These are phyloP conservation scores for Fusarium chlamydosporum DNA, from an alignment of 2,329 filamentous ascomycete genomes.

Conservation along the genomic window DNA sequence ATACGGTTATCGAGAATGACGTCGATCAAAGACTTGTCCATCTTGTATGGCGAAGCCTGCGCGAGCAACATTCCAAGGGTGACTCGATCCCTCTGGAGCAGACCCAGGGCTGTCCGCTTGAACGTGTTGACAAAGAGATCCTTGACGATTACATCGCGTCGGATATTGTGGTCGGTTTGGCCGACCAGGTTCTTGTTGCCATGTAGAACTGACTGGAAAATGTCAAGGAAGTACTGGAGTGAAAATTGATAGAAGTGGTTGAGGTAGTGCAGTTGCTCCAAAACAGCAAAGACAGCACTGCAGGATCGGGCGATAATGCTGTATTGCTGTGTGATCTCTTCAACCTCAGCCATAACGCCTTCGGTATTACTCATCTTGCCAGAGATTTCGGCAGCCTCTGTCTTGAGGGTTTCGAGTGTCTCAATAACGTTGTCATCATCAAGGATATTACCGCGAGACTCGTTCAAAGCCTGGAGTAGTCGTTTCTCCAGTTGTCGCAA, in stretches of 20 bases:
- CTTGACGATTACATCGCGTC: slow-evolving; percentile 90
- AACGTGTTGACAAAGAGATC: slow-evolving; percentile 94
- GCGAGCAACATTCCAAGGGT: slow-evolving; percentile 95
- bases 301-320: slow-evolving; percentile 93
- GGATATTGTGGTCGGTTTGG: slow-evolving; percentile 80
- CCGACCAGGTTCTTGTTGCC: slow-evolving; percentile 79
- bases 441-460: slow-evolving; percentile 96
- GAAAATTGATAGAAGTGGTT: slow-evolving; percentile 99
- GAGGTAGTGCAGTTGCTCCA: slow-evolving; percentile 97
- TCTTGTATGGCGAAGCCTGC: slow-evolving; percentile 94
- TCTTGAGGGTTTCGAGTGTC: slow-evolving; percentile 97
- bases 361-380: slow-evolving; percentile 97
- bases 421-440: slow-evolving; percentile 99
- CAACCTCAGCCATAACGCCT: slow-evolving; percentile 97
- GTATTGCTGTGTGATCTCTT: slow-evolving; percentile 95
- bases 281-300: slow-evolving; percentile 95
- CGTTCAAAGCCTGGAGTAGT: slow-evolving; percentile 93
- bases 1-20: slow-evolving; percentile 84
- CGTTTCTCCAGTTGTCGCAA: slow-evolving; percentile 95
- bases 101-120: slow-evolving; percentile 90
- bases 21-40: slow-evolving; percentile 93
- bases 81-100: slow-evolving; percentile 94
- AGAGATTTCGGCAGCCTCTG: slow-evolving; percentile 95
- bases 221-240: slow-evolving; percentile 96
- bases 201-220: slow-evolving; percentile 92